Percentiles rank a stretch among this genome's conserved stretches.
Conservation (phyloP, 805 yeast species). For the Kregervanrija fluxuum region DNA sequence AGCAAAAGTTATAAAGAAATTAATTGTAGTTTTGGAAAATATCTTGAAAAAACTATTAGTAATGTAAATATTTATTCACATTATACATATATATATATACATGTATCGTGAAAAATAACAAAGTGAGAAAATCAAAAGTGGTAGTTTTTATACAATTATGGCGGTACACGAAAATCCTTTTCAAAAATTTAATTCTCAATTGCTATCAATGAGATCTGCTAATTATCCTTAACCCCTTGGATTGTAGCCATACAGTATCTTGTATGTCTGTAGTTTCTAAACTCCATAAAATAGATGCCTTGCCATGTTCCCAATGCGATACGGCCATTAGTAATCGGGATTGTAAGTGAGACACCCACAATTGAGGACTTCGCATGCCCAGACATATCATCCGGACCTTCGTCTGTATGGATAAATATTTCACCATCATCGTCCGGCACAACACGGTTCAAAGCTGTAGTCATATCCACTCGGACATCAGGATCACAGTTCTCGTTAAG, state of each 20-base stretch:
- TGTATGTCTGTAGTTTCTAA: constrained; percentile 55
- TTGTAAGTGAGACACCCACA: constrained; percentile 56
- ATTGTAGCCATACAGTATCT: constrained; percentile 68
- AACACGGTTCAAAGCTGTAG: constrained; percentile 50
- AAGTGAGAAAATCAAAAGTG: background rate
- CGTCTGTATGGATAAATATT: constrained; percentile 57
- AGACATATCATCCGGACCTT: constrained; percentile 82
- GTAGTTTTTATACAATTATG: background rate
- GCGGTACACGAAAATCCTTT: background rate
- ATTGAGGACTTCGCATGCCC: constrained; percentile 62
- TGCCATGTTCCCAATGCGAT: constrained; percentile 81
- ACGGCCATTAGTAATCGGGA: constrained; percentile 64
- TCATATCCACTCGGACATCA: constrained; percentile 67
- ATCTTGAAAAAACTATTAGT: background rate
- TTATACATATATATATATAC: background rate
- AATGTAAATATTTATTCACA: background rate
- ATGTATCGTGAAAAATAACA: background rate
- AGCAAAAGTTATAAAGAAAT: too few species aligned
- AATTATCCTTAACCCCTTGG: constrained; percentile 42
- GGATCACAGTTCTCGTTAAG: constrained; percentile 78
- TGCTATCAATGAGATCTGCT: background rate
- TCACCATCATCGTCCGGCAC: constrained; percentile 56
- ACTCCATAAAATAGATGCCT: constrained; percentile 72
- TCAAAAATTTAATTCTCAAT: background rate
- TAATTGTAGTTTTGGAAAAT: too few species aligned